Percentiles rank a stretch among this genome's conserved stretches.
Evolutionary conservation across 331 rosid genomes (phyloP).

Genomic region (Quercus phellos): DNA sequence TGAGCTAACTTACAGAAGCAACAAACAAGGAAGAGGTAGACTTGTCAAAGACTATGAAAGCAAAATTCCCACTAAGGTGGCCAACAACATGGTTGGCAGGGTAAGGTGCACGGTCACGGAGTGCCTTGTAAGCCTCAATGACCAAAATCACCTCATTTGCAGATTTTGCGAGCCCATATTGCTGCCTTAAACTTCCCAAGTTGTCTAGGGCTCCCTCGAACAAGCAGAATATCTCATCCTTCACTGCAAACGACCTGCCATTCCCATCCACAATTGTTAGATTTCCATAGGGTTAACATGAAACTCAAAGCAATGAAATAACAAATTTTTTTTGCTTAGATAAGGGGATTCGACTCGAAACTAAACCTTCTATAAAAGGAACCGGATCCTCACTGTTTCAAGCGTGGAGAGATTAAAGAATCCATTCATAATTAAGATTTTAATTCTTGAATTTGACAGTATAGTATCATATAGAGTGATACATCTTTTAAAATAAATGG

Average conservation of each 20-base stretch:
- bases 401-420: too few relatives aligned
- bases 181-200: slow-evolving; percentile 80
- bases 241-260: slow-evolving; percentile 88
- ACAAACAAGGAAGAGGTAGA: slow-evolving; percentile 85
- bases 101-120: slow-evolving; percentile 94
- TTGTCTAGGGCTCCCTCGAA: slow-evolving; percentile 93
- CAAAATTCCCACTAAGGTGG: slow-evolving; percentile 79
- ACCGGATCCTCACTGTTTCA: too few relatives aligned
- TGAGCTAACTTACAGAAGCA: slow-evolving; percentile 59
- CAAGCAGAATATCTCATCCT: slow-evolving; percentile 94
- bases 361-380: too few relatives aligned
- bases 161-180: slow-evolving; percentile 75
- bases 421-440: too few relatives aligned
- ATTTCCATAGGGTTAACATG: background rate
- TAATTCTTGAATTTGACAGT: too few relatives aligned
- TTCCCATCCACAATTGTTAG: background rate
- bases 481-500: too few relatives aligned
- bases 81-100: slow-evolving; percentile 94
- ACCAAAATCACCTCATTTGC: slow-evolving; percentile 72
- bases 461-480: too few relatives aligned
- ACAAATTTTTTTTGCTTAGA: too few relatives aligned
- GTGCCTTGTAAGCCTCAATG: slow-evolving; percentile 94
- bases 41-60: slow-evolving; percentile 79
- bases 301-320: background rate
- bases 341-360: too few relatives aligned